Conservation (phyloP, 805 yeast genomes). For the Phaffomyces thermotolerans region DNA sequence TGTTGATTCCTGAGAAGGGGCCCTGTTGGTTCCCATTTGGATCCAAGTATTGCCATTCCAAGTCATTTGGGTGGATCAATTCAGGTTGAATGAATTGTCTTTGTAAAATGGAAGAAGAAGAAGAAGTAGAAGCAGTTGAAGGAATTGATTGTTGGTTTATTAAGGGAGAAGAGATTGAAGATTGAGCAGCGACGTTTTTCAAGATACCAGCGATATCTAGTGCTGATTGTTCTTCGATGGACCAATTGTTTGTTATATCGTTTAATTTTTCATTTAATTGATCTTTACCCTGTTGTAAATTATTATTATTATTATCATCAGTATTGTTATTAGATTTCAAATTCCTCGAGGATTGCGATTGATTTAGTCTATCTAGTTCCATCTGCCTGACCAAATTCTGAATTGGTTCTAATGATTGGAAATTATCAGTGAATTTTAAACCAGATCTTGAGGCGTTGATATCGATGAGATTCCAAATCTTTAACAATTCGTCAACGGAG, state of each 20-base stretch:
- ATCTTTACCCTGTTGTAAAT: slow-evolving; percentile 7
- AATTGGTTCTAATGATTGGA: slow-evolving; percentile 26
- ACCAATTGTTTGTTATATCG: slow-evolving; percentile 17
- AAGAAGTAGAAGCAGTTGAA: slow-evolving; percentile 2
- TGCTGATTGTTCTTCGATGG: slow-evolving; percentile 16
- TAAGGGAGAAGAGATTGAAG: background rate
- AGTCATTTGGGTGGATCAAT: slow-evolving; percentile 31
- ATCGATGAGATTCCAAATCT: slow-evolving; percentile 39
- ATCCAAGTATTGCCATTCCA: slow-evolving; percentile 70
- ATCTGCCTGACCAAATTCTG: slow-evolving; percentile 16
- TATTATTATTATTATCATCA: background rate
- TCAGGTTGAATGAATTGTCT: slow-evolving; percentile 8
- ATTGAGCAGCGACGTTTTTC: slow-evolving; percentile 11
- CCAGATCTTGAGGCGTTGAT: slow-evolving; percentile 24
- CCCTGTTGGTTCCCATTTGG: slow-evolving; percentile 69
- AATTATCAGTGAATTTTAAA: slow-evolving; percentile 22
- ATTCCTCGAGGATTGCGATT: slow-evolving; percentile 7
- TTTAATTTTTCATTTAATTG: slow-evolving; percentile 13
- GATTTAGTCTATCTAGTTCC: slow-evolving; percentile 13
- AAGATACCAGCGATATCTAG: slow-evolving; percentile 20
- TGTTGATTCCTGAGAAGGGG: slow-evolving; percentile 64
- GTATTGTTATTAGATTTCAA: background rate
- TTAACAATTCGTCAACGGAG: slow-evolving; percentile 44
- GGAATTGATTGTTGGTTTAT: background rate
- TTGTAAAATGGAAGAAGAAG: background rate